phyloP scores from a whole-genome alignment of 345 rosid species.

The Tarenaya hassleriana region DNA sequence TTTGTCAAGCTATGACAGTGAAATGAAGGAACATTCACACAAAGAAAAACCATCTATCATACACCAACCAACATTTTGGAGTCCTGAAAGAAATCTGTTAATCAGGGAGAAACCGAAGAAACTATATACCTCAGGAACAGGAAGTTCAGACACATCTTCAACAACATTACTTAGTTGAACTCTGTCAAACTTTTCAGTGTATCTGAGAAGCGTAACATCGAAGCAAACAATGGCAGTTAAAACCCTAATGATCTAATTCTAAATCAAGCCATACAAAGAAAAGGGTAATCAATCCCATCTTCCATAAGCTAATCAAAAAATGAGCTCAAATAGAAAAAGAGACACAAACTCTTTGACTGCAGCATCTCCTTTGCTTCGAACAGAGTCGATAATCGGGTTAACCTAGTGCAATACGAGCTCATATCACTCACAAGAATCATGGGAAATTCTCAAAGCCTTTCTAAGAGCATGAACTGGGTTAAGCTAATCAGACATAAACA shows the following conservation, averaged over 20 bases:
- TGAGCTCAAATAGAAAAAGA: slow-evolving; percentile 2
- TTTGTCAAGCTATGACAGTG: slow-evolving; percentile 51
- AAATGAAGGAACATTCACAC: neutral
- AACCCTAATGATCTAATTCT: no score
- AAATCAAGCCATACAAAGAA: neutral
- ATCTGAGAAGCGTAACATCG: slow-evolving; percentile 36
- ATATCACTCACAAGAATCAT: neutral
- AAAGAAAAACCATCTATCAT: neutral
- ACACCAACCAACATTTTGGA: no score
- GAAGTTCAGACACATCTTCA: slow-evolving; percentile 59
- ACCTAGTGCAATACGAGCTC: slow-evolving; percentile 33
- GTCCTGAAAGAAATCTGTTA: no score
- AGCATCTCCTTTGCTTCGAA: slow-evolving; percentile 65
- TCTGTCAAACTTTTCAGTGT: slow-evolving; percentile 76
- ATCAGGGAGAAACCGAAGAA: no score
- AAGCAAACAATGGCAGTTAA: neutral
- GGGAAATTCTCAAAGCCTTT: no score
- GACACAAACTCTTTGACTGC: slow-evolving; percentile 76
- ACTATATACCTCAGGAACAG: slow-evolving; percentile 52
- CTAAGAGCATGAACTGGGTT: neutral
- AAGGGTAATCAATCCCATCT: neutral
- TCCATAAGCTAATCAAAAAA: neutral
- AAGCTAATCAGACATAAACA: neutral
- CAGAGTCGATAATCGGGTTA: slow-evolving; percentile 72
- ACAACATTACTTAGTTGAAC: slow-evolving; percentile 52